Evolutionary conservation across 2,329 filamentous ascomycete genomes (phyloP).

Genomic region (Aspergillus sp.): DNA sequence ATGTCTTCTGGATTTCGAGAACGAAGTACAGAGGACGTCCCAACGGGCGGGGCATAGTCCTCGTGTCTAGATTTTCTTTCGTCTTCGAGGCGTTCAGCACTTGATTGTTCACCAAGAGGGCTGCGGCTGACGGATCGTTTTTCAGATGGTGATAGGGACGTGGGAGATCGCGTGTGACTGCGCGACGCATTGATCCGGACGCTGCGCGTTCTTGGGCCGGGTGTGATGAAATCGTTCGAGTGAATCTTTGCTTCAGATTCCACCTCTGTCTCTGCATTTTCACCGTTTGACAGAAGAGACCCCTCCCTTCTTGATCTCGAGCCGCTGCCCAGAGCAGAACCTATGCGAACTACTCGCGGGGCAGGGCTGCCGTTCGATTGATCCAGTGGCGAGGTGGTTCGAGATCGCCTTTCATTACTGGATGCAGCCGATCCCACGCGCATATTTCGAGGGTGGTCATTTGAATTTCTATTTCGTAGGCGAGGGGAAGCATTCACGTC

Average conservation of each 20-base stretch:
- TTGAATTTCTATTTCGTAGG: slow-evolving; percentile 30
- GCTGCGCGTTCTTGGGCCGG: slow-evolving; percentile 45
- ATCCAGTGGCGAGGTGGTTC: slow-evolving; percentile 38
- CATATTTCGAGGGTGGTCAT: slow-evolving; percentile 23
- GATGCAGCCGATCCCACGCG: slow-evolving; percentile 26
- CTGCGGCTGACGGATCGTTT: slow-evolving; percentile 32
- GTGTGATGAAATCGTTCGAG: slow-evolving; percentile 45
- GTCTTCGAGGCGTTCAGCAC: slow-evolving; percentile 35
- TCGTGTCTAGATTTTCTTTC: slow-evolving; percentile 33
- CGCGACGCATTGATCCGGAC: slow-evolving; percentile 43
- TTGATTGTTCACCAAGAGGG: slow-evolving; percentile 30
- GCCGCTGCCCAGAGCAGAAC: slow-evolving; percentile 29
- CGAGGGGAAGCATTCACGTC: slow-evolving; percentile 51
- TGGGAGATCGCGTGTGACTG: slow-evolving; percentile 42
- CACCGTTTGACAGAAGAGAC: slow-evolving; percentile 39
- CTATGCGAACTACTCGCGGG: slow-evolving; percentile 42
- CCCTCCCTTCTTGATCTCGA: slow-evolving; percentile 36
- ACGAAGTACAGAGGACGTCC: slow-evolving; percentile 39
- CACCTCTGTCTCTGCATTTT: slow-evolving; percentile 28
- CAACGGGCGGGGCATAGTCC: slow-evolving; percentile 32
- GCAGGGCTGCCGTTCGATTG: slow-evolving; percentile 43
- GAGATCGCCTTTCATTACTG: slow-evolving; percentile 34
- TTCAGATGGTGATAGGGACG: slow-evolving; percentile 38
- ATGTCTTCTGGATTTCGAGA: slow-evolving; percentile 60
- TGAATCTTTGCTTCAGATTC: slow-evolving; percentile 25